Percentiles rank a stretch among this genome's conserved stretches.
phyloP scores from a whole-genome alignment of 176 grass and related monocot species.

The Pontederia crassipes region DNA sequence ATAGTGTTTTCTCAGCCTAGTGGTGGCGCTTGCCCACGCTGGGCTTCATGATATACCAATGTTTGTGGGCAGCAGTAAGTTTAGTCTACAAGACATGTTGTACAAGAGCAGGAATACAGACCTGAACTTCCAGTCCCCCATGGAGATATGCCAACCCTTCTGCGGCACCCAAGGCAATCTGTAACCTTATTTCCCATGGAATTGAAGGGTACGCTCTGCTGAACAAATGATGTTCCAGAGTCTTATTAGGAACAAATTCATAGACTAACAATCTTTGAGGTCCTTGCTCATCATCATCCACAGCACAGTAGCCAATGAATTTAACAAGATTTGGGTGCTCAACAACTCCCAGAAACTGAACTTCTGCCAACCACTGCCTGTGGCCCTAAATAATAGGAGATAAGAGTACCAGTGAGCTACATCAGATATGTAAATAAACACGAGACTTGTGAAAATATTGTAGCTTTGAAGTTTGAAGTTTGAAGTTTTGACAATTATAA shows the following conservation, averaged over 20 bases:
- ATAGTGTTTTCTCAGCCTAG: too few species aligned
- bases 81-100: too few species aligned
- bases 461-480: too few species aligned
- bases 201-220: slow-evolving; percentile 34
- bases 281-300: slow-evolving; percentile 32
- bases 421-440: too few species aligned
- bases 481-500: too few species aligned
- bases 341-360: not conserved
- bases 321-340: slow-evolving; percentile 43
- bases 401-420: not conserved
- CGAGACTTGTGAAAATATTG: too few species aligned
- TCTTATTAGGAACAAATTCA: slow-evolving; percentile 65
- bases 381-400: slow-evolving; percentile 2
- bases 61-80: too few species aligned
- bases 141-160: slow-evolving; percentile 57
- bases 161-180: slow-evolving; percentile 50
- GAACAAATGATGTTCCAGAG: slow-evolving; percentile 65
- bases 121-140: slow-evolving; percentile 51
- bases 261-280: slow-evolving; percentile 60
- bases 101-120: not conserved
- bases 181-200: slow-evolving; percentile 49
- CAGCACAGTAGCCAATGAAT: slow-evolving; percentile 45
- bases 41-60: too few species aligned
- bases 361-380: slow-evolving; percentile 1
- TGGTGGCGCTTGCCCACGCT: too few species aligned